Base-by-base conservation (phyloP, 768 basidiomycete species). In the Epithele typhae region DNA sequence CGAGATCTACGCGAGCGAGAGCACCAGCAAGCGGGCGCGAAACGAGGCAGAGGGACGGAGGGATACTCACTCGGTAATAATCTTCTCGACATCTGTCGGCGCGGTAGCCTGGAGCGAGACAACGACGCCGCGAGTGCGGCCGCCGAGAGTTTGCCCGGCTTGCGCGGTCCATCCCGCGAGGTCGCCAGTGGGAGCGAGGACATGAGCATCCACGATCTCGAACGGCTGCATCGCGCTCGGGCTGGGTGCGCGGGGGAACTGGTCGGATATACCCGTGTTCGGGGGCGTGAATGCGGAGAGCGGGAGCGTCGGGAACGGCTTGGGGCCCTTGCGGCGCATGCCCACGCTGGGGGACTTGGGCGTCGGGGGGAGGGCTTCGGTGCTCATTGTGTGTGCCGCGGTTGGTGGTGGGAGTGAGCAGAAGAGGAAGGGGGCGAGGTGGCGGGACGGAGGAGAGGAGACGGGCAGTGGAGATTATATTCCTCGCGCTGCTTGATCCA, bases 201-300 rank as follows among this genome's bases (percentile, higher is more conserved):
- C 78, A 59, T 84, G 76, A 6, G 83, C 78, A 61, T 92, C 90
- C 56, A 87, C 70, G 48, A 92, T 70, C 18, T 64, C 64, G 8
- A 67, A 66, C 0, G 90, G 90, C 56, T 81, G 73, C 42, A 87
- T 70, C 14, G 78, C 69, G 56, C 74, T 81, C 2, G 89, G 86
- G 48, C 81, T 84, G 18, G 81, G 78, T 7, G 82, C 78, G 9
- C 86, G 53, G 2, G 81, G 84, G 59, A 88, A 89, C 1, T 68
- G 68, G 37, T 88, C 87, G 17, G 74, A 75, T 0, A 79, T 76
- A 43, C 82, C 81, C 4, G 82, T 72, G 64, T 76, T 84, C 21
- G 85, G 84, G 0, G 86, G 79, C 22, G 73, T 77, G 63, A 92
- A 92, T 0, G 81, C 89, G 10, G 87, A 88, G 21, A 81, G 62